These are phyloP conservation scores for Daldinia grandis DNA, from an alignment of 495 filamentous ascomycete species.

Conservation along the genomic window DNA sequence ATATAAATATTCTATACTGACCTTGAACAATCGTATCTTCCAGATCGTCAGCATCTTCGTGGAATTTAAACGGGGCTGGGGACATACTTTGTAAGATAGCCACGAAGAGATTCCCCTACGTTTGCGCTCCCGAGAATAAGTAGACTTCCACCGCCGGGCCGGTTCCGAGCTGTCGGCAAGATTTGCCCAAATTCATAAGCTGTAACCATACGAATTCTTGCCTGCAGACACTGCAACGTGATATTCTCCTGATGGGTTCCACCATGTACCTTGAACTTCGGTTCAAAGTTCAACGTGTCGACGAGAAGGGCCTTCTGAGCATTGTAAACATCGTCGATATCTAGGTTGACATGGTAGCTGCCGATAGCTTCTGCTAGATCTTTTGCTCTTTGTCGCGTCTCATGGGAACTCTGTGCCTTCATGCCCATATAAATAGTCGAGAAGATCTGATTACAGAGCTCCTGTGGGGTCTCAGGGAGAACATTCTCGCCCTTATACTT, in stretches of 20 bases:
- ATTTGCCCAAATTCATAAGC: conserved; percentile 79
- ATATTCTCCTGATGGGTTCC: conserved; percentile 67
- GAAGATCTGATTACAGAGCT: conserved; percentile 72
- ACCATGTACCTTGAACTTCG: conserved; percentile 73
- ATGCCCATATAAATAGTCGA: conserved; percentile 86
- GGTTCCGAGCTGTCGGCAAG: conserved; percentile 68
- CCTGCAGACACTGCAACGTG: conserved; percentile 85
- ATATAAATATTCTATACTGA: conserved; percentile 1
- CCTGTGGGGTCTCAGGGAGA: conserved; percentile 67
- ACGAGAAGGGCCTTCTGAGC: conserved; percentile 49
- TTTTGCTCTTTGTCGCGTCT: conserved; percentile 76
- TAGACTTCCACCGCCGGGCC: conserved; percentile 54
- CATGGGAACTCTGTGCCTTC: conserved; percentile 69
- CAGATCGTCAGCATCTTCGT: conserved; percentile 1
- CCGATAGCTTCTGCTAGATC: conserved; percentile 75
- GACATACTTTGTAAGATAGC: conserved; percentile 61
- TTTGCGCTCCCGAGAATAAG: conserved; percentile 59
- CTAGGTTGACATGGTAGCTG: conserved; percentile 74
- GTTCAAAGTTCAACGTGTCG: conserved; percentile 50
- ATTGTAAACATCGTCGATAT: conserved; percentile 72
- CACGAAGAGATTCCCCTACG: conserved; percentile 66
- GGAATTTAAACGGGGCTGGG: neutral
- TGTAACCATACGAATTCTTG: conserved; percentile 80
- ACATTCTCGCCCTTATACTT: conserved; percentile 59
- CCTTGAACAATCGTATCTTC: conserved; percentile 34